phyloP scores from a whole-genome alignment of 257 asterid genomes.

The Rehmannia glutinosa region DNA sequence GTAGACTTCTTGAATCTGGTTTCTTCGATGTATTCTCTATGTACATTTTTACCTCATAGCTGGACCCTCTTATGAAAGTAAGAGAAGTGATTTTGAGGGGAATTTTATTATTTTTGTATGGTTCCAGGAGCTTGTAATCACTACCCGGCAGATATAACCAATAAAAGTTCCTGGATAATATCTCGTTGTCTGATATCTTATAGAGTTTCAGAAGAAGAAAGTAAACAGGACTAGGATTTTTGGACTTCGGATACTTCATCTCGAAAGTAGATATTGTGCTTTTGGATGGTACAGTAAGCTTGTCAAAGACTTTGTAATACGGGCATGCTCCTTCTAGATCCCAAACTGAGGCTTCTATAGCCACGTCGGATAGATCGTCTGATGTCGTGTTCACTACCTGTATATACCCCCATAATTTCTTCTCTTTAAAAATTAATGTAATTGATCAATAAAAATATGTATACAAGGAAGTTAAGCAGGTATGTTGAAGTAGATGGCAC shows the following conservation, averaged over 20 bases:
- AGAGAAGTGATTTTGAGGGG: slow-evolving; percentile 61
- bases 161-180: slow-evolving; percentile 86
- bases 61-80: slow-evolving; percentile 49
- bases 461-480: neutral
- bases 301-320: slow-evolving; percentile 55
- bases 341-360: slow-evolving; percentile 82
- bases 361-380: slow-evolving; percentile 50
- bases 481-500: neutral
- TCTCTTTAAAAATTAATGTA: neutral
- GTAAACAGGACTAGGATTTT: slow-evolving; percentile 66
- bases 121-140: slow-evolving; percentile 77
- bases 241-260: slow-evolving; percentile 75
- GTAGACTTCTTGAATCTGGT: slow-evolving; percentile 36
- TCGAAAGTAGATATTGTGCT: slow-evolving; percentile 48
- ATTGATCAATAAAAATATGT: neutral
- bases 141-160: slow-evolving; percentile 81
- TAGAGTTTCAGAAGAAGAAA: slow-evolving; percentile 92
- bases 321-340: slow-evolving; percentile 73
- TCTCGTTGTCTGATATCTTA: slow-evolving; percentile 41
- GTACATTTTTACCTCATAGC: slow-evolving; percentile 60
- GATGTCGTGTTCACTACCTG: slow-evolving; percentile 77
- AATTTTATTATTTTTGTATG: slow-evolving; percentile 46
- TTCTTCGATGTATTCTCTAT: slow-evolving; percentile 62
- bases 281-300: slow-evolving; percentile 63
- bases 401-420: neutral